Percentiles rank a stretch among this genome's conserved stretches.
Conservation (phyloP, 345 rosid genomes). For the Syzygium aqueum region DNA sequence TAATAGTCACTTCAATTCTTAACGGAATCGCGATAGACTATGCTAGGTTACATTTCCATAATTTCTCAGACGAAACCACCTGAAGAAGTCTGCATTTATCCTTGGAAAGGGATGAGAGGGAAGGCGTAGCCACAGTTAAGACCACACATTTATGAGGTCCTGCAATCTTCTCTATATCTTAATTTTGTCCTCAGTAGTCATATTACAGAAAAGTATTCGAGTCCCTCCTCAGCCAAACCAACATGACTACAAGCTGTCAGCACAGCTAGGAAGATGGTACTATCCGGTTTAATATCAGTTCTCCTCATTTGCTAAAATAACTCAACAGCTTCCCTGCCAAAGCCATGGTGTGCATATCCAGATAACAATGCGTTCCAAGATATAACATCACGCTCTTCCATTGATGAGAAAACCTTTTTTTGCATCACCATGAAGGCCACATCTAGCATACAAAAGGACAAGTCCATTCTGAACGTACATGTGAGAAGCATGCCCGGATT, state of each 20-base stretch:
- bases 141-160: neutral
- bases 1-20: neutral
- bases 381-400: constrained; percentile 17
- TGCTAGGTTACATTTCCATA: neutral
- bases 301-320: constrained; percentile 25
- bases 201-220: constrained; percentile 16
- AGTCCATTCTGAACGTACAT: constrained; percentile 21
- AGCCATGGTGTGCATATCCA: constrained; percentile 23
- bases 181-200: neutral
- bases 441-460: constrained; percentile 30
- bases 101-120: neutral
- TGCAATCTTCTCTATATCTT: neutral
- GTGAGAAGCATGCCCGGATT: constrained; percentile 13
- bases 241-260: constrained; percentile 31
- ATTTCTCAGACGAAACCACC: neutral
- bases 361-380: constrained; percentile 32
- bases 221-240: constrained; percentile 27
- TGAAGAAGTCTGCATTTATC: neutral
- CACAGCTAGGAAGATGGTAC: constrained; percentile 25
- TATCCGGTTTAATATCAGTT: constrained; percentile 14
- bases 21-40: neutral
- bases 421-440: constrained; percentile 17
- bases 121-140: neutral
- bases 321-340: constrained; percentile 15
- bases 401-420: constrained; percentile 13